A percentile compares a stretch with the other conserved stretches of the same genome.
Evolutionary conservation across 164 flowering plant genomes (phyloP).

Genomic region (Aristolochia contorta): DNA sequence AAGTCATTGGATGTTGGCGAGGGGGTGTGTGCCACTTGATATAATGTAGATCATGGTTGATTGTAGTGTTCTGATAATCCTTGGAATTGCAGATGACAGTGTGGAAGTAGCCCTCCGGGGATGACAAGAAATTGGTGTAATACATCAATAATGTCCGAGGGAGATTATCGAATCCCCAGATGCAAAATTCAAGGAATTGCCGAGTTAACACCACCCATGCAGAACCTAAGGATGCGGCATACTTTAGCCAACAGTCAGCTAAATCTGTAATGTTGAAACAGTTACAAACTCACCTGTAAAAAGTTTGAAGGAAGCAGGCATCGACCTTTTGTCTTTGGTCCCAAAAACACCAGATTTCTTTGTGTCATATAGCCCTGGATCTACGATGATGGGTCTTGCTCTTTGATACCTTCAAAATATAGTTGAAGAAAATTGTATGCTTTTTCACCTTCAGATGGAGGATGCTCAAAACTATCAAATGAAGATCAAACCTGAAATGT

Average conservation of each 20-base stretch:
- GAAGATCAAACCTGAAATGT: conserved; percentile 2
- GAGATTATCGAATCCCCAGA: conserved; percentile 87
- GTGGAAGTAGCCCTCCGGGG: conserved; percentile 82
- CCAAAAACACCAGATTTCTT: conserved; percentile 74
- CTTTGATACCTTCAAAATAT: conserved; percentile 43
- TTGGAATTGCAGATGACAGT: conserved; percentile 70
- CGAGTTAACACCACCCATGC: conserved; percentile 56
- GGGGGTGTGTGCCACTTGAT: conserved; percentile 59
- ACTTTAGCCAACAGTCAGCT: not conserved
- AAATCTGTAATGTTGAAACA: not conserved
- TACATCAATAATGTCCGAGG: conserved; percentile 88
- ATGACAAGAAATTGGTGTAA: conserved; percentile 65
- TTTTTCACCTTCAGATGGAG: conserved; percentile 1
- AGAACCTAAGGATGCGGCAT: conserved; percentile 37
- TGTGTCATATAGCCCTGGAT: conserved; percentile 71
- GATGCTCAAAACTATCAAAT: not conserved
- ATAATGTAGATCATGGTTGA: conserved; percentile 71
- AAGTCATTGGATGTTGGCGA: conserved; percentile 35
- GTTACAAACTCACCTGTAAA: conserved; percentile 39
- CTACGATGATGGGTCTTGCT: conserved; percentile 75
- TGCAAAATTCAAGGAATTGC: conserved; percentile 59
- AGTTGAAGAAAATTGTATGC: not conserved
- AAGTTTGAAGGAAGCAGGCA: conserved; percentile 82
- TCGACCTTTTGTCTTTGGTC: conserved; percentile 63
- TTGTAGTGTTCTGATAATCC: conserved; percentile 66